Evolutionary conservation across 2,329 filamentous ascomycete genomes (phyloP), one percentile per base, ranked within the genome.

Genomic region (Pleomassaria siparia): DNA sequence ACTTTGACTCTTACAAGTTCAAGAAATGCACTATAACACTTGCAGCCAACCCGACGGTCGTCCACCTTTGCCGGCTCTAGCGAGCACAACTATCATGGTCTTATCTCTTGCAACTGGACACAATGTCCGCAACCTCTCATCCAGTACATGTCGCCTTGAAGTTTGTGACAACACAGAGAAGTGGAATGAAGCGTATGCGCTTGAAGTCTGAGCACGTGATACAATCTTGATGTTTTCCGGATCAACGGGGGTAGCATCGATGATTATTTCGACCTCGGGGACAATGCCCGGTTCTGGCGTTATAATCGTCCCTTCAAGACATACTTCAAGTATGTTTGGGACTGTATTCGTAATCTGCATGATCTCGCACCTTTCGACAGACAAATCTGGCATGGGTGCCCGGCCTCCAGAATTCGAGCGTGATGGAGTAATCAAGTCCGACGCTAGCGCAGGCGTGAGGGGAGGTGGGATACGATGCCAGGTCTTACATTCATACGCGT

Each of bases 401-500:
- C 16, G 11, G 10, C 21, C 21, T 24, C 12, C 16, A 6, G 11
- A 10, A 20, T 39, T 6, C 21, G 12, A 20, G 5, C 12, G 35
- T 6, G 8, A 6, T 9, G 7, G 9, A 9, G n/a, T 5, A 32
- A 32, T 15, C 5, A n/a, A 11, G n/a, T 32, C 29, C 5, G 29
- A 32, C 9, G 5, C 13, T 8, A 32, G 10, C 15, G 5, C 29
- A 8, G 29, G 35, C 5, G 35, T 39, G 18, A 39, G 35, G 10
- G 35, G 35, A 12, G 35, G 35, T 6, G 35, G 9, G 5, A 18
- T 39, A 4, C 35, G 35, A 8, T 39, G 11, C 15, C 21, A 10
- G 5, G 35, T 10, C n/a, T 24, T 39, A 9, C 9, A 7, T 45
- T 69, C 66, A 43, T 62, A 70, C n/a, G 52, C 52, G 10, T 35